Conservation (phyloP, 805 yeast species). For the Ogataea thermomethanolica region DNA sequence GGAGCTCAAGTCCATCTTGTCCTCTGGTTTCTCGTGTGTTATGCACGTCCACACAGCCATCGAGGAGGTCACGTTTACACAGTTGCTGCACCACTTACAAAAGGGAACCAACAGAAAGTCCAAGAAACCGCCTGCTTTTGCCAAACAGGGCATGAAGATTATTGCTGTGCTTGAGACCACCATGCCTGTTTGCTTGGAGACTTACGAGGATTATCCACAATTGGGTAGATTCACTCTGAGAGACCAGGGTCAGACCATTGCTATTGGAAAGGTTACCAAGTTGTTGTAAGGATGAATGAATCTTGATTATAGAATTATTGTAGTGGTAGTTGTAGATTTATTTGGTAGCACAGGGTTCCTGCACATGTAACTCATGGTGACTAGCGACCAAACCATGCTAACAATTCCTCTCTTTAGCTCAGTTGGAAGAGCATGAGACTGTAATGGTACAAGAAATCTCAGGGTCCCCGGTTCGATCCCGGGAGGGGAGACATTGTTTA, state of each 20-base stretch:
- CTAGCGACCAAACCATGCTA: background rate
- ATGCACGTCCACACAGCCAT: slow-evolving; percentile 99
- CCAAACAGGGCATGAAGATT: slow-evolving; percentile 97
- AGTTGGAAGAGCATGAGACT: slow-evolving; percentile 30
- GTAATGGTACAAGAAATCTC: slow-evolving; percentile 27
- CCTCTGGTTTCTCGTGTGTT: slow-evolving; percentile 95
- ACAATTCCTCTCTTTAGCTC: slow-evolving; percentile 23
- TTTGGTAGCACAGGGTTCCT: too few species aligned
- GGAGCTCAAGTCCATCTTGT: slow-evolving; percentile 89
- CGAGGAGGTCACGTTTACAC: slow-evolving; percentile 84
- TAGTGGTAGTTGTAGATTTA: too few species aligned
- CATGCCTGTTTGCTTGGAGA: slow-evolving; percentile 91
- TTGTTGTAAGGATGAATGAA: slow-evolving; percentile 45
- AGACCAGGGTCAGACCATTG: slow-evolving; percentile 97
- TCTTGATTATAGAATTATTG: too few species aligned
- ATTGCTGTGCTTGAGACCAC: slow-evolving; percentile 85
- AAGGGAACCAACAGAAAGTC: slow-evolving; percentile 96
- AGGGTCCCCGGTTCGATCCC: slow-evolving; percentile 35
- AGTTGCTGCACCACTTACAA: slow-evolving; percentile 87
- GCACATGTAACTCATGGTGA: background rate
- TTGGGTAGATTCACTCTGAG: slow-evolving; percentile 97
- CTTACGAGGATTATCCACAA: slow-evolving; percentile 89
- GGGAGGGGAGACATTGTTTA: slow-evolving; percentile 26
- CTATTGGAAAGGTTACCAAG: slow-evolving; percentile 96
- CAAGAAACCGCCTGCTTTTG: slow-evolving; percentile 96